Percentiles rank a stretch among this genome's conserved stretches.
Evolutionary conservation across 345 rosid genomes (phyloP).

Genomic region (Salix udensis): DNA sequence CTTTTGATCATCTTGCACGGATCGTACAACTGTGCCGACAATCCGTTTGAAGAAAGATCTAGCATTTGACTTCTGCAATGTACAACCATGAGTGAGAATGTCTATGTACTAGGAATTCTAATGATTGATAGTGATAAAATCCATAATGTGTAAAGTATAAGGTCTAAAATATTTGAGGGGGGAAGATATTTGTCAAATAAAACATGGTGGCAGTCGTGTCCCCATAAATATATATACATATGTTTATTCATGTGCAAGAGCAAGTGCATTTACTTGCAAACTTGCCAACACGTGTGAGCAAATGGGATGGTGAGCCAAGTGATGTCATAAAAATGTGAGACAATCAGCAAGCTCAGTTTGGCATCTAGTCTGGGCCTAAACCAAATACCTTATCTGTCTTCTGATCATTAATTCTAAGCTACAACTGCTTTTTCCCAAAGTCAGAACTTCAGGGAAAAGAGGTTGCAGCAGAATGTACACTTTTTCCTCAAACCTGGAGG

Average conservation of each 20-base stretch:
- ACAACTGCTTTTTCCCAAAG: not conserved
- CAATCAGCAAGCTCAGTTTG: not conserved
- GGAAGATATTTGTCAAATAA: not conserved
- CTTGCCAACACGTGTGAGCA: not conserved
- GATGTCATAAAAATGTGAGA: not conserved
- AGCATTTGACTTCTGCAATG: constrained; percentile 62
- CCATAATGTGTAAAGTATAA: not conserved
- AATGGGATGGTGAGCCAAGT: not conserved
- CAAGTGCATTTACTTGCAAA: not conserved
- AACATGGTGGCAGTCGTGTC: not conserved
- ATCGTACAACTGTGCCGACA: constrained; percentile 81
- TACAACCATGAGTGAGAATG: constrained; percentile 18
- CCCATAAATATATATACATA: not conserved
- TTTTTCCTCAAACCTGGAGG: not conserved
- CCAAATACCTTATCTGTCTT: not conserved
- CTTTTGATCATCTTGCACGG: constrained; percentile 89
- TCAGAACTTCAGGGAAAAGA: not conserved
- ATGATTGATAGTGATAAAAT: not conserved
- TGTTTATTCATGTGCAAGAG: not conserved
- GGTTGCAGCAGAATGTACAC: not conserved
- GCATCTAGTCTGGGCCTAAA: not conserved
- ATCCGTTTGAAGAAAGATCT: constrained; percentile 76
- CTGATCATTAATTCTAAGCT: not conserved
- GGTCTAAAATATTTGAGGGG: not conserved
- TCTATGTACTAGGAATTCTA: not conserved